A percentile compares a stretch with the other conserved stretches of the same genome.
Conservation (phyloP, 169 alveolate genomes). For the Amoebophrya sp. region DNA sequence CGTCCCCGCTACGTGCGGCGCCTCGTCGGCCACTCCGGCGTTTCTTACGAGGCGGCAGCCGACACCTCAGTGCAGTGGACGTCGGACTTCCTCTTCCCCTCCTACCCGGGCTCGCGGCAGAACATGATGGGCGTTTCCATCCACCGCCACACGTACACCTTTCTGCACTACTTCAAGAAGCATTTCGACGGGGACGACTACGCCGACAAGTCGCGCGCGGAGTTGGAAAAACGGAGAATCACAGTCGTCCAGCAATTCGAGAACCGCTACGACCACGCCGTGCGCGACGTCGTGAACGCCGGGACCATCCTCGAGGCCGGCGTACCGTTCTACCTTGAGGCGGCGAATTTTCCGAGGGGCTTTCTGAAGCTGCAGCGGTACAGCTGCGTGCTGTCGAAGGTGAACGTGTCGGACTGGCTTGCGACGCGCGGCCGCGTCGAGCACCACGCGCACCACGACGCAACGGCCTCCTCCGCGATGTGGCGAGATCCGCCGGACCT, state of each 20-base stretch:
- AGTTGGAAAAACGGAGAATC: neutral
- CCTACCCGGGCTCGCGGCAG: neutral
- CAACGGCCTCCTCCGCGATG: no score
- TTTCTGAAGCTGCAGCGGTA: neutral
- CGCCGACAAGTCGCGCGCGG: neutral
- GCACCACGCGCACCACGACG: no score
- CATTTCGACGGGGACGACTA: neutral
- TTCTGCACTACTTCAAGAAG: neutral
- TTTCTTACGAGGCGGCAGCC: neutral
- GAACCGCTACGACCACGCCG: neutral
- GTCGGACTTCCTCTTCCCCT: neutral
- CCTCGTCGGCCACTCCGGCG: neutral
- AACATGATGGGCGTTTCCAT: neutral
- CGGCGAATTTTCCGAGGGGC: neutral
- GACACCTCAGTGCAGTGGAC: neutral
- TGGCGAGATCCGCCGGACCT: neutral
- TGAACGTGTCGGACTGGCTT: neutral
- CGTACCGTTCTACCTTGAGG: neutral
- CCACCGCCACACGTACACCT: neutral
- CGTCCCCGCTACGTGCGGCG: neutral
- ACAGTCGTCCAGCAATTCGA: neutral
- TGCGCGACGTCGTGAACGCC: neutral
- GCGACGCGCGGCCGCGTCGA: neutral
- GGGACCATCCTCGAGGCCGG: neutral
- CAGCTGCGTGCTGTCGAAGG: neutral